Evolutionary conservation across 495 filamentous ascomycete genomes (phyloP).

Genomic region (Xylaria bambusicola): DNA sequence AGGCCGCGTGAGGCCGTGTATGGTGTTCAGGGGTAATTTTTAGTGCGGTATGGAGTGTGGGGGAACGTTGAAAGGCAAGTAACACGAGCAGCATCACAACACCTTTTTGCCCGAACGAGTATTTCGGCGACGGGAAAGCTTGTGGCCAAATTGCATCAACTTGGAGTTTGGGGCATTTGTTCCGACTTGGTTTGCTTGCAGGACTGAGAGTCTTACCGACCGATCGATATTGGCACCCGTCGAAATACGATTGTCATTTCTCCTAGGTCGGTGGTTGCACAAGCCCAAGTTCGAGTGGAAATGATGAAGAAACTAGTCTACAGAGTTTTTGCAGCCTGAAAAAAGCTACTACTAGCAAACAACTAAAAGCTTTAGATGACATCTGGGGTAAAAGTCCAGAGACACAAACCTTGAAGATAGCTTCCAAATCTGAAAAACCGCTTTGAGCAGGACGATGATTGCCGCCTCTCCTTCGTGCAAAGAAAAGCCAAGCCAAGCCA

Average conservation of each 20-base stretch:
- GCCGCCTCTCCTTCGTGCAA: not conserved
- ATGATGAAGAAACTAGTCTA: conserved; percentile 32
- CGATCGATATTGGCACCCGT: conserved; percentile 35
- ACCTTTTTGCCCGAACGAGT: not conserved
- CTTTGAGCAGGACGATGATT: conserved; percentile 28
- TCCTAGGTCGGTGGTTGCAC: conserved; percentile 31
- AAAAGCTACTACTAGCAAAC: conserved; percentile 26
- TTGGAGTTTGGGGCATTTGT: conserved; percentile 8
- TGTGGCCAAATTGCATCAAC: conserved; percentile 10
- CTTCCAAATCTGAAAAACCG: conserved; percentile 33
- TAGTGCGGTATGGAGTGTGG: not conserved
- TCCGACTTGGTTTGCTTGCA: conserved; percentile 2
- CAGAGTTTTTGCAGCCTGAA: conserved; percentile 33
- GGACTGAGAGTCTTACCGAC: conserved; percentile 19
- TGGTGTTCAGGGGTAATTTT: conserved; percentile 26
- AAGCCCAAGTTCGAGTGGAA: conserved; percentile 19
- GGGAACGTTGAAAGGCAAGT: conserved; percentile 6
- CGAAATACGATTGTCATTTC: conserved; percentile 31
- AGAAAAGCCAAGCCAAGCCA: no score
- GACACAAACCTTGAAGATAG: conserved; percentile 36
- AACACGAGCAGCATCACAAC: not conserved
- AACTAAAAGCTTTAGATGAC: conserved; percentile 30
- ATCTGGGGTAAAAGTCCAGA: conserved; percentile 28
- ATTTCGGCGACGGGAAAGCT: conserved; percentile 2
- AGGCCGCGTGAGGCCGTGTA: conserved; percentile 17